These are phyloP conservation scores for Pythium biforme DNA, from an alignment of 352 stramenopile genomes.

Conservation along the genomic window DNA sequence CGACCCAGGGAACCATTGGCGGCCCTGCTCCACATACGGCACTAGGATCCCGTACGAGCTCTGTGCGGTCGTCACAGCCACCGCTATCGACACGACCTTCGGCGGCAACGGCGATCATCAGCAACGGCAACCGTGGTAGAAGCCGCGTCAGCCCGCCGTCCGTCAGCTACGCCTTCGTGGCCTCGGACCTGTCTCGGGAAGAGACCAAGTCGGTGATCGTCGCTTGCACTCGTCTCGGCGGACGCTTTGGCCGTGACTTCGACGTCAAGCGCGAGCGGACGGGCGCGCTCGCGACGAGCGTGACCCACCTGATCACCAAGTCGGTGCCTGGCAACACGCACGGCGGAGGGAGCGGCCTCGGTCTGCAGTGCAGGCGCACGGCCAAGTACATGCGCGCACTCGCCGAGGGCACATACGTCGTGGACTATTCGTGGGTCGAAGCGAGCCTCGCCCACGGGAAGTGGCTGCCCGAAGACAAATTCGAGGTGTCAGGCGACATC, in stretches of 20 bases:
- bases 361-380: slow-evolving; percentile 71
- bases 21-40: neutral
- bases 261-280: slow-evolving; percentile 46
- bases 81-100: neutral
- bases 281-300: slow-evolving; percentile 44
- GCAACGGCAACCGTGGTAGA: neutral
- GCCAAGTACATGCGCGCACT: slow-evolving; percentile 87
- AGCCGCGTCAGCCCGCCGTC: neutral
- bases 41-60: slow-evolving; percentile 1
- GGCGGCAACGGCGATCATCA: neutral
- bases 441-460: slow-evolving; percentile 54
- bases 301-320: slow-evolving; percentile 81
- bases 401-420: slow-evolving; percentile 66
- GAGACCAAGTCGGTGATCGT: slow-evolving; percentile 55
- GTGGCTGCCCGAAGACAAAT: slow-evolving; percentile 71
- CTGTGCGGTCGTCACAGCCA: neutral
- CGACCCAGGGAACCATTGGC: neutral
- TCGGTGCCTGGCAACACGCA: slow-evolving; percentile 32
- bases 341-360: slow-evolving; percentile 16
- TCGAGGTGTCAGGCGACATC: slow-evolving; percentile 79
- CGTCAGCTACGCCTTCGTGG: slow-evolving; percentile 25
- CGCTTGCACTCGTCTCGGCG: slow-evolving; percentile 59
- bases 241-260: slow-evolving; percentile 73
- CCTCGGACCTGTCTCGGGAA: slow-evolving; percentile 53
- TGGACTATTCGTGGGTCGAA: slow-evolving; percentile 78